phyloP scores from a whole-genome alignment of 1,284 basidiomycete genomes.

The Heterobasidion annosum region DNA sequence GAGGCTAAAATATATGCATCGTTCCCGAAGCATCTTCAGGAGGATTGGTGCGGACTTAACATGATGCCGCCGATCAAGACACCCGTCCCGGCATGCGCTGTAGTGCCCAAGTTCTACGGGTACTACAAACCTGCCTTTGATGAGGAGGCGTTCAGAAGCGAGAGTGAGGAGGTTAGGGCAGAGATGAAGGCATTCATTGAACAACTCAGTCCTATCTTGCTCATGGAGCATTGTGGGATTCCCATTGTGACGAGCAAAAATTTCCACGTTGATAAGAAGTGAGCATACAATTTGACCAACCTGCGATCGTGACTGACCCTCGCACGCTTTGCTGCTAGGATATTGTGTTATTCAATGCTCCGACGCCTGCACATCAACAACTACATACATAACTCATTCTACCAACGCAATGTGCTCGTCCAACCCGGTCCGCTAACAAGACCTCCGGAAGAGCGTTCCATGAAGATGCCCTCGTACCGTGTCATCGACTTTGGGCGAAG shows the following conservation, averaged over 20 bases:
- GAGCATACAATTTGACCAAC: slow-evolving; percentile 4
- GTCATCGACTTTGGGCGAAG: slow-evolving; percentile 43
- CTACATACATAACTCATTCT: slow-evolving; percentile 33
- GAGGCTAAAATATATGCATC: slow-evolving; percentile 35
- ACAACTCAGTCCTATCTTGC: slow-evolving; percentile 32
- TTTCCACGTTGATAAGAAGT: slow-evolving; percentile 27
- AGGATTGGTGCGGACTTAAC: slow-evolving; percentile 41
- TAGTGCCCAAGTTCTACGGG: slow-evolving; percentile 48
- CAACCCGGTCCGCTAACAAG: slow-evolving; percentile 34
- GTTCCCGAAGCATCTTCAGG: slow-evolving; percentile 33
- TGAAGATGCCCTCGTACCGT: slow-evolving; percentile 29
- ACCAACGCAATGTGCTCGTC: slow-evolving; percentile 34
- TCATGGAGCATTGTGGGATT: slow-evolving; percentile 41
- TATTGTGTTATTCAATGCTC: slow-evolving; percentile 33
- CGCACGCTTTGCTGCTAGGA: slow-evolving; percentile 17
- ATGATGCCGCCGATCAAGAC: slow-evolving; percentile 27
- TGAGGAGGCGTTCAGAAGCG: slow-evolving; percentile 2
- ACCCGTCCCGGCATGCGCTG: slow-evolving; percentile 34
- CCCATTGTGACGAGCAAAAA: slow-evolving; percentile 18
- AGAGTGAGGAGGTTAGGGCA: slow-evolving; percentile 2
- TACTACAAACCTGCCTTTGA: slow-evolving; percentile 31
- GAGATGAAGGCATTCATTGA: slow-evolving; percentile 9
- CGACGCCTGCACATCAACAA: slow-evolving; percentile 29
- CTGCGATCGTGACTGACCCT: neutral
- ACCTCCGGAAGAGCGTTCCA: slow-evolving; percentile 17